Evolutionary conservation across 495 filamentous ascomycete genomes (phyloP), one percentile per base, ranked within the genome.

Genomic region (Recurvomyces mirabilis): DNA sequence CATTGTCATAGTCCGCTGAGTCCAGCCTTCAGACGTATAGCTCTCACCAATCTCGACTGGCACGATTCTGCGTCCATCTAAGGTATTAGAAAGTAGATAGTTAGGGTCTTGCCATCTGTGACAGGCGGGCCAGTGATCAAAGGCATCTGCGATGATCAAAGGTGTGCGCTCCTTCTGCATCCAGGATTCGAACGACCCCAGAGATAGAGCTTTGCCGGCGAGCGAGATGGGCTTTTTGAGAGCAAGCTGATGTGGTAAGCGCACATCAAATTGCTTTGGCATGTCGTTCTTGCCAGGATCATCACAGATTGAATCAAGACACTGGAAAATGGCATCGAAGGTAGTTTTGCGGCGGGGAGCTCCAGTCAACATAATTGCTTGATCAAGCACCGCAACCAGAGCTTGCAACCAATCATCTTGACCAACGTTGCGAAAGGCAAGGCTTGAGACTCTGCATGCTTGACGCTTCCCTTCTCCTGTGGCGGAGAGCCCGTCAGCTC

Each of bases 41-140:
- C 77, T 84, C 36, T 84, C 67, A 5, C 91, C 91, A n/a, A 93
- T 57, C 58, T 99, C 91, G 12, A 96, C 70, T 0, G 91, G 91
- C 1, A 96, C 79, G 1, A 94, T 72, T 30, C 91, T 71, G 19
- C 77, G 69, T 1, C 93, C 91, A 9, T 65, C 68, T 31, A 94
- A 73, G 0, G 91, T 96, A 33, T 70, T 75, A 4, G 74, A 68
- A 17, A 84, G 65, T 51, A 93, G 77, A 60, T 95, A 95, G 2
- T 71, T 65, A 0, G 79, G 78, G 3, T 70, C 75, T 18, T 66
- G 69, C 91, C 91, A 99, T 0, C 77, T 70, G 9, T 71, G 67
- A 0, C 68, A 67, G 2, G 52, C 36, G 0, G 87, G 88, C 91
- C 91, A 98, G 54, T 80, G 63, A 0, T 65, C 55, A 1, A 85